Conservation (phyloP, 345 rosid genomes). For the Erodium maritimum region DNA sequence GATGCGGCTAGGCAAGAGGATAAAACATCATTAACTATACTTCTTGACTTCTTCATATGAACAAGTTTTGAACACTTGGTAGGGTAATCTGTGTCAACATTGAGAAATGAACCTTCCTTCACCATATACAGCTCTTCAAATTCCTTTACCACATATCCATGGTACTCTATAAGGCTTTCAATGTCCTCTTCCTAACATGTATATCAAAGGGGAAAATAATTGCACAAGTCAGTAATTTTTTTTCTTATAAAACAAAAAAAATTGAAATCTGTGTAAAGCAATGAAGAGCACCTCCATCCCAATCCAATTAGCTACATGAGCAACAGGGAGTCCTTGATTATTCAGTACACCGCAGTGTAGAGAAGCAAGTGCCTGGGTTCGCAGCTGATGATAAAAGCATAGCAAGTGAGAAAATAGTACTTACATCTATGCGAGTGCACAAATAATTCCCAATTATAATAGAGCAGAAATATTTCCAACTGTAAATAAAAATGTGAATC, state of each 20-base stretch:
- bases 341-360: slow-evolving; percentile 69
- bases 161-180: slow-evolving; percentile 49
- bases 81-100: slow-evolving; percentile 64
- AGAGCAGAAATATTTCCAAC: not conserved
- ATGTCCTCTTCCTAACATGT: slow-evolving; percentile 61
- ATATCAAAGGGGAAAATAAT: not conserved
- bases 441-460: not conserved
- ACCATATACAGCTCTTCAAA: slow-evolving; percentile 92
- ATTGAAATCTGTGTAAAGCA: slow-evolving; percentile 6
- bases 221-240: slow-evolving; percentile 8
- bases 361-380: slow-evolving; percentile 87
- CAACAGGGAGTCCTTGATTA: slow-evolving; percentile 86
- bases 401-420: slow-evolving; percentile 8
- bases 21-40: slow-evolving; percentile 56
- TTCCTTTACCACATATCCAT: slow-evolving; percentile 65
- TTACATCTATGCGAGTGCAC: not conserved
- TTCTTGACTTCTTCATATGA: slow-evolving; percentile 55
- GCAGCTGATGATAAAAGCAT: slow-evolving; percentile 46
- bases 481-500: not conserved
- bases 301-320: slow-evolving; percentile 68
- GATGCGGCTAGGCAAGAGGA: slow-evolving; percentile 20
- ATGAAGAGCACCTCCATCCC: slow-evolving; percentile 67
- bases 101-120: slow-evolving; percentile 74
- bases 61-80: slow-evolving; percentile 79
- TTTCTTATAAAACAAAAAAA: not conserved